These are phyloP conservation scores for Geranomyces variabilis DNA, from an alignment of 192 early-diverging fungal genomes.

Conservation along the genomic window DNA sequence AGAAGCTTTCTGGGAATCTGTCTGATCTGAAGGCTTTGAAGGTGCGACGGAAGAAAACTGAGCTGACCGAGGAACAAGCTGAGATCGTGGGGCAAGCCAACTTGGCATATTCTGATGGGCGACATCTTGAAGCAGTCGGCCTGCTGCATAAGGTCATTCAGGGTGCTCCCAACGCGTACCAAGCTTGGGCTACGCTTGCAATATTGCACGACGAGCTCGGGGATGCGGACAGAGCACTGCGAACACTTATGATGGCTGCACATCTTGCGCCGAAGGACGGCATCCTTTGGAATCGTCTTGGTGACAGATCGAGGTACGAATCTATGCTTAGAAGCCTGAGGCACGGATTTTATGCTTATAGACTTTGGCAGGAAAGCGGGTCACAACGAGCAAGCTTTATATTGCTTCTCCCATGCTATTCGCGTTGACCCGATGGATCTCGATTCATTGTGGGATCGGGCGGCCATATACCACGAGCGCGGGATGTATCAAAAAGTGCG, in stretches of 20 bases:
- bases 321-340: neutral
- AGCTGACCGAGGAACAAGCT: constrained; percentile 54
- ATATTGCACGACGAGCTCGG: constrained; percentile 88
- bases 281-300: constrained; percentile 82
- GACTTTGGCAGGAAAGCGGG: constrained; percentile 52
- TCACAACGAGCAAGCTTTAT: constrained; percentile 77
- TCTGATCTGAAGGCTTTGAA: neutral
- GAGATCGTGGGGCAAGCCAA: constrained; percentile 78
- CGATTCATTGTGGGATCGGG: constrained; percentile 71
- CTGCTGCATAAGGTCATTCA: constrained; percentile 79
- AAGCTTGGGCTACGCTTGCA: constrained; percentile 89
- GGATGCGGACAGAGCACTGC: constrained; percentile 69
- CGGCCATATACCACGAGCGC: constrained; percentile 64
- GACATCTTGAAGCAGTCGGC: constrained; percentile 74
- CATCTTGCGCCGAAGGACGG: constrained; percentile 77
- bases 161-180: constrained; percentile 65
- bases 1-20: neutral
- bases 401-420: constrained; percentile 76
- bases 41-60: neutral
- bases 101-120: constrained; percentile 65
- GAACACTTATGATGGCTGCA: constrained; percentile 86
- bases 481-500: constrained; percentile 57
- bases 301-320: constrained; percentile 65
- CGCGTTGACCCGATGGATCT: constrained; percentile 64
- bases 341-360: neutral